phyloP scores from a whole-genome alignment of 2,329 filamentous ascomycete genomes.

The Daldinia sp. region DNA sequence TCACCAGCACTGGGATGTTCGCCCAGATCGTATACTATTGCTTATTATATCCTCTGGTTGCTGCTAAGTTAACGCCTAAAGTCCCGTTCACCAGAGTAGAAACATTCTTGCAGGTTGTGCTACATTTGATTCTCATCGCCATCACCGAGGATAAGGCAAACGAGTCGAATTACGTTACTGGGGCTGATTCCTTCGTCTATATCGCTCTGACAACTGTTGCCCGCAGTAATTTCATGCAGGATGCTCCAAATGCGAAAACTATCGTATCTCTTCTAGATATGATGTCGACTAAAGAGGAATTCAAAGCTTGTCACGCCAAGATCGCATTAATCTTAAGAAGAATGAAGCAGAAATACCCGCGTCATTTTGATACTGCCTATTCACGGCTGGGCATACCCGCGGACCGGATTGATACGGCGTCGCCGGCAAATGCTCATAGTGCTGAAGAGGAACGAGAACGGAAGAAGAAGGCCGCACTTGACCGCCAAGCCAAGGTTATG shows the following conservation, averaged over 20 bases:
- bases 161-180: conserved; percentile 59
- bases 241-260: conserved; percentile 65
- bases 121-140: conserved; percentile 87
- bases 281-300: conserved; percentile 73
- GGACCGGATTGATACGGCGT: conserved; percentile 82
- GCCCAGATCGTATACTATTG: conserved; percentile 90
- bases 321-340: conserved; percentile 83
- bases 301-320: conserved; percentile 84
- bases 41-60: conserved; percentile 79
- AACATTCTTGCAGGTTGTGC: conserved; percentile 87
- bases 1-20: conserved; percentile 86
- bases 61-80: conserved; percentile 71
- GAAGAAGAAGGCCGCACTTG: conserved; percentile 90
- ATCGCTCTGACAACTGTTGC: conserved; percentile 72
- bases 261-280: conserved; percentile 71
- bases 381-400: conserved; percentile 70
- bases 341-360: conserved; percentile 83
- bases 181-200: conserved; percentile 73
- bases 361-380: conserved; percentile 74
- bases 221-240: conserved; percentile 67
- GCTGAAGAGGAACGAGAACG: conserved; percentile 78
- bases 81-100: conserved; percentile 87
- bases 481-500: conserved; percentile 93
- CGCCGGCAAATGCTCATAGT: conserved; percentile 72
- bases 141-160: conserved; percentile 78